Evolutionary conservation across 2,329 filamentous ascomycete species (phyloP), one percentile per base, ranked within the genome.

Genomic region (Endothia cerciana): DNA sequence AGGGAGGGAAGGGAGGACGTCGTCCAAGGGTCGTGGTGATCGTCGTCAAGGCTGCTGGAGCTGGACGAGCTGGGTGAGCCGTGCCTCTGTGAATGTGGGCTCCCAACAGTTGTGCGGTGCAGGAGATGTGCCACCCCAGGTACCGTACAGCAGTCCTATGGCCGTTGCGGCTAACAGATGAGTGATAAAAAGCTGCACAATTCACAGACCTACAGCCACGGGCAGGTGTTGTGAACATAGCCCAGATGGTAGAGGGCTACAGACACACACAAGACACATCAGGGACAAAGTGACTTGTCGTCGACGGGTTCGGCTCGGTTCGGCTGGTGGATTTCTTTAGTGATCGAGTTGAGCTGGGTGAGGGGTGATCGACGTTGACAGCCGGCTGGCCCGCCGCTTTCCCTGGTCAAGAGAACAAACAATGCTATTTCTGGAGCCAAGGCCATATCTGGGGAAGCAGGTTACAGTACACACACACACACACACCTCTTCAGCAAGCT

Each of bases 341-440:
- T 33, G 13, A 22, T 6, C 33, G 33, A 36, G 33, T 36, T 36
- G 33, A 36, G 33, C 10, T 36, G 33, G 33, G 33, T n/a, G 40
- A 36, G 58, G 58, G 58, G 30, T 19, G 40, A 60, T 60, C 58
- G 58, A 49, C 58, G 43, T 38, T 60, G 58, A 15, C 40, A 60
- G 55, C 36, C 19, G 30, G 33, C 8, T 25, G 11, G 33, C n/a
- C 4, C 56, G 22, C 7, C 22, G 56, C 36, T 43, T 19, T 7
- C 43, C 30, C 11, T 25, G 56, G 8, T 15, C 40, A 17, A 30
- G 25, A 19, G 58, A 47, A 15, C 25, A 38, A 41, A 33, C 58
- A 47, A 47, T 49, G 49, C 49, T 60, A 60, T 60, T 60, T 60
- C 49, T 60, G 58, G 58, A 49, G 17, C 58, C 28, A 25, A 11